Base-by-base conservation (phyloP, 2,329 filamentous ascomycete genomes). In the Exophiala sideris region DNA sequence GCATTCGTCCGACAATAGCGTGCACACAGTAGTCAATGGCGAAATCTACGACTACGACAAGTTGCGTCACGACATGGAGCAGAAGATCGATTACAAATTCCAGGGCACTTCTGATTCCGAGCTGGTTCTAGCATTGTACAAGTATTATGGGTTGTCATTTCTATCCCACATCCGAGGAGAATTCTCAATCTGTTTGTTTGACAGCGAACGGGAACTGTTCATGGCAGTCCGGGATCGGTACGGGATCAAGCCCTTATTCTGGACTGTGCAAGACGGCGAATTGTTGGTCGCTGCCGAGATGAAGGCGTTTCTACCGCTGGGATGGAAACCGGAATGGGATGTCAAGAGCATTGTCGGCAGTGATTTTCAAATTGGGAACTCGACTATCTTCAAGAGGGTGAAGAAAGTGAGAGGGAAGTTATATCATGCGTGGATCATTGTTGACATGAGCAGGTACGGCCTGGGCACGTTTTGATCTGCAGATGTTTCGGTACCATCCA, bases 11-110 rank as follows among this genome's bases (percentile, higher is more conserved):
- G 65, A 72, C 12, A 64, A 66, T 16, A 57, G 59, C 1, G 69
- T 83, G 14, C 79, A 83, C 62, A 79, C 79, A 1, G 74, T 83
- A n/a, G 77, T 83, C 20, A 83, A 81, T 54, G 80, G 81, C 24
- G 80, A 83, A 64, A 71, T 84, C n/a, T 84, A 84, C 63, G 77
- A 79, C 60, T 71, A 76, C 53, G 76, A 80, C 45, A 61, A 66
- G 9, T 70, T 79, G 10, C 71, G 77, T 20, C 60, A 59, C 5
- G 61, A 71, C 9, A 65, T 76, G 16, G 52, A 62, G n/a, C 53
- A 64, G 2, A 54, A 70, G 1, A 68, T 68, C 45, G 62, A 64
- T 8, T 79, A 79, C 64, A 45, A 61, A 1, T 82, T 82, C 67
- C 65, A 66, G 33, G 70, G 76, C 33, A 62, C 67, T 24, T 75